Evolutionary conservation across 129 eudicot genomes (phyloP), one percentile per base, ranked within the genome.

Genomic region (Lactuca saligna): DNA sequence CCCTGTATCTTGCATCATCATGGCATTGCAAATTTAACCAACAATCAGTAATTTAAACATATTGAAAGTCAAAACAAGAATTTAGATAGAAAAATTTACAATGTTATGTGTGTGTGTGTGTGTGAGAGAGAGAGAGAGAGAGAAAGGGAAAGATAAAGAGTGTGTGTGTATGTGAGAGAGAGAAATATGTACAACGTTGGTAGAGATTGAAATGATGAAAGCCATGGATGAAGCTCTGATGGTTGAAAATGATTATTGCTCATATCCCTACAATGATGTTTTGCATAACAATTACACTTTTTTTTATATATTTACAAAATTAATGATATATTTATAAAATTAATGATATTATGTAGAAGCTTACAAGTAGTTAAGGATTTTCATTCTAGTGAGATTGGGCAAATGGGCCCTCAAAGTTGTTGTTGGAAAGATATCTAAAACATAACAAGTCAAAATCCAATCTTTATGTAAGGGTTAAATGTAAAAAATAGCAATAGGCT

Each of bases 351-450:
- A 25, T 58, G 82, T n/a, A n/a, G n/a, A n/a, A n/a, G n/a, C n/a
- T n/a, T n/a, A n/a, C n/a, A n/a, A n/a, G n/a, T n/a, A n/a, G n/a
- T n/a, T n/a, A n/a, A n/a, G n/a, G n/a, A n/a, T n/a, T n/a, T n/a
- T n/a, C n/a, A n/a, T n/a, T n/a, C n/a, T n/a, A n/a, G n/a, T 80
- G 35, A 92, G 88, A 72, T 92, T 55, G 11, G 98, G 98, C 60
- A 88, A 88, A 48, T 33, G 77, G 59, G 66, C 98, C 98, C 72
- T 58, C 73, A 66, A 92, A 68, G 29, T 53, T 70, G 80, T 92
- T 92, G n/a, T 92, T 86, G 57, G 85, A 82, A 66, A 92, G 67
- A 78, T 42, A 75, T 87, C 98, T 92, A 78, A 44, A 56, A 63
- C 51, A 55, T n/a, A 57, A 62, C 12, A 69, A 65, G 35, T 54